These are phyloP conservation scores for Trypanosoma brucei DNA, from an alignment of 208 protist species.

Conservation along the genomic window DNA sequence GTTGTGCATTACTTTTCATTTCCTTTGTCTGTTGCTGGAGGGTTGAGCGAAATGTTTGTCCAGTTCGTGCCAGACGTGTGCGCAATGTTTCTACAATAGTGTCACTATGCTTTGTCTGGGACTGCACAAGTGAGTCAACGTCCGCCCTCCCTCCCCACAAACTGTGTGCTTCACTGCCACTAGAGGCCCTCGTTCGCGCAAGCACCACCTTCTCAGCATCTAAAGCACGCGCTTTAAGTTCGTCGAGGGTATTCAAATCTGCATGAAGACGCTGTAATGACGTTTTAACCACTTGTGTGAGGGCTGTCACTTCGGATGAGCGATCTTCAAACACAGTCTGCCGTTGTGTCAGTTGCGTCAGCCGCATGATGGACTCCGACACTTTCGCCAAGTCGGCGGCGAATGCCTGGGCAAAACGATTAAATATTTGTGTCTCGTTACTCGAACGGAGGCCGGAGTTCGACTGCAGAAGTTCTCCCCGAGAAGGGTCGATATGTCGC, in stretches of 20 bases:
- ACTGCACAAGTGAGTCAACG: conserved; percentile 11
- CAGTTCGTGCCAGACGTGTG: conserved; percentile 61
- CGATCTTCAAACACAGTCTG: conserved; percentile 90
- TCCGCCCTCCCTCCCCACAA: conserved; percentile 16
- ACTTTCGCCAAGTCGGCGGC: conserved; percentile 71
- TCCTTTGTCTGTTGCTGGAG: conserved; percentile 74
- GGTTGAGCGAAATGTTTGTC: conserved; percentile 77
- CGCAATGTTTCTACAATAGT: conserved; percentile 79
- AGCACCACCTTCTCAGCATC: conserved; percentile 41
- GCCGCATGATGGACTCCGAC: conserved; percentile 75
- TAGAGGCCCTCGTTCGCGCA: conserved; percentile 1
- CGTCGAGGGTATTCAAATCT: conserved; percentile 67
- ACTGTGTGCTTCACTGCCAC: conserved; percentile 16
- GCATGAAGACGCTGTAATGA: conserved; percentile 76
- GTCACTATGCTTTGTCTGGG: conserved; percentile 31
- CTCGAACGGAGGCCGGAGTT: conserved; percentile 46
- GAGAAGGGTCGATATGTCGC: not conserved
- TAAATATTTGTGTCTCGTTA: conserved; percentile 74
- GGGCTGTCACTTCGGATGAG: conserved; percentile 61
- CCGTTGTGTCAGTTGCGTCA: conserved; percentile 70
- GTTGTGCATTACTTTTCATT: conserved; percentile 69
- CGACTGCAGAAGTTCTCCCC: conserved; percentile 5
- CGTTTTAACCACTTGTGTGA: conserved; percentile 78
- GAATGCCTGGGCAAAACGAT: conserved; percentile 76
- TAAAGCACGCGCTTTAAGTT: conserved; percentile 64